Base-by-base conservation (phyloP, 768 basidiomycete genomes). In the Floccularia luteovirens region DNA sequence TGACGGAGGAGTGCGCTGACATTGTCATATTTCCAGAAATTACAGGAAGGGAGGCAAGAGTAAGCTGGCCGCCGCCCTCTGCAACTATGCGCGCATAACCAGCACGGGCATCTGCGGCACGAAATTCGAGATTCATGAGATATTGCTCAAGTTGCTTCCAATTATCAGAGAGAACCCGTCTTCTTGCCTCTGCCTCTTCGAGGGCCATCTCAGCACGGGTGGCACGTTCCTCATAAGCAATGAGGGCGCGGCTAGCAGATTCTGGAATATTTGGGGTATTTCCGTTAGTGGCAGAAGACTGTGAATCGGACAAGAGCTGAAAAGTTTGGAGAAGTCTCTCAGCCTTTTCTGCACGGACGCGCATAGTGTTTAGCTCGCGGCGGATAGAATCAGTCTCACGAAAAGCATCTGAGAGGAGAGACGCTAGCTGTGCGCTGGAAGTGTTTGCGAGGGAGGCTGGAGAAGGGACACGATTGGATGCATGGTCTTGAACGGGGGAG, bases 371-470 rank as follows among this genome's bases (percentile, higher is more conserved):
- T 45, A 82, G 72, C 42, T 82, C 75, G 24, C 61, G 63, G 14
- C 67, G 63, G 34, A 82, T 67, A 16, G 38, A 10, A 8, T 82
- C 80, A 24, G 59, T 53, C 32, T 82, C 78, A 47, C 61, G 62
- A 49, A 74, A 75, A 33, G 73, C 65, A 25, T 69, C 61, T 3
- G 72, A 52, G 52, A 84, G 75, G 35, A 82, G 67, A 5, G 62
- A 48, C 11, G 80, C 79, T 50, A 83, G 75, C 43, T 74, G 69
- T 1, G 76, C 60, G 48, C 75, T 65, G 13, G 69, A 66, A n/a
- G n/a, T n/a, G 20, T 58, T 55, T 4, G 43, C 20, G 21, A 46
- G 31, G 7, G 50, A 27, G 20, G 52, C 7, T 13, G 45, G 41
- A 14, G 52, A 30, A 3, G 45, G 30, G 14, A 38, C 35, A 25